Evolutionary conservation across 768 basidiomycete genomes (phyloP).

Genomic region (Kwoniella botswanensis): DNA sequence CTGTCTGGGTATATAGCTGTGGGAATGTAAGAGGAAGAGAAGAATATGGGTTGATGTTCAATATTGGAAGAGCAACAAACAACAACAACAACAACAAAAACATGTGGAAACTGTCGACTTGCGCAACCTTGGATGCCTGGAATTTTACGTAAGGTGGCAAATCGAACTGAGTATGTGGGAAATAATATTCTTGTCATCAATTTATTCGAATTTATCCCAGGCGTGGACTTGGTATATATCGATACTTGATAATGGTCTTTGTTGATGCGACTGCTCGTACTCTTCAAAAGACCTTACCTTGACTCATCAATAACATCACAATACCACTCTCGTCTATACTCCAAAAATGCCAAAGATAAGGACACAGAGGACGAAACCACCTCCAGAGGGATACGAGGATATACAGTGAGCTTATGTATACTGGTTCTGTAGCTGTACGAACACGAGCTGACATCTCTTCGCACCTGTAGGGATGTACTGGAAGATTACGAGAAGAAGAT

Average conservation of each 20-base stretch:
- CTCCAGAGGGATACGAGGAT: conserved; percentile 95
- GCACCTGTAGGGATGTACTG: conserved; percentile 69
- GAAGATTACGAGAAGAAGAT: conserved; percentile 99
- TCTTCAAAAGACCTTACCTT: not conserved
- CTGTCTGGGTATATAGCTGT: too few species aligned
- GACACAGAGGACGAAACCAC: conserved; percentile 88
- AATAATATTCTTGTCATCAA: too few species aligned
- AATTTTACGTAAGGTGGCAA: conserved; percentile 1
- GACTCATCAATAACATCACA: too few species aligned
- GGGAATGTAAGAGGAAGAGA: not conserved
- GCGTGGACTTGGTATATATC: too few species aligned
- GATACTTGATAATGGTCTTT: not conserved
- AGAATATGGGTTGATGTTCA: not conserved
- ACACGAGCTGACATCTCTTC: conserved; percentile 14
- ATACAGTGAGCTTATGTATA: conserved; percentile 63
- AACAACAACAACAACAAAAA: too few species aligned
- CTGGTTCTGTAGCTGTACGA: not conserved
- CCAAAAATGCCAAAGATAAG: conserved; percentile 85
- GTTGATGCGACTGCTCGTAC: not conserved
- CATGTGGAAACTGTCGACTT: too few species aligned
- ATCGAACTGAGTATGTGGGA: too few species aligned
- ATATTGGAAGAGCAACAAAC: not conserved
- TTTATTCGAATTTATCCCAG: conserved; percentile 16
- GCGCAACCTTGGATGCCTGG: too few species aligned
- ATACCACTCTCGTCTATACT: not conserved